These are phyloP conservation scores for Boletus rubropictus DNA, from an alignment of 768 basidiomycete species.

Conservation along the genomic window DNA sequence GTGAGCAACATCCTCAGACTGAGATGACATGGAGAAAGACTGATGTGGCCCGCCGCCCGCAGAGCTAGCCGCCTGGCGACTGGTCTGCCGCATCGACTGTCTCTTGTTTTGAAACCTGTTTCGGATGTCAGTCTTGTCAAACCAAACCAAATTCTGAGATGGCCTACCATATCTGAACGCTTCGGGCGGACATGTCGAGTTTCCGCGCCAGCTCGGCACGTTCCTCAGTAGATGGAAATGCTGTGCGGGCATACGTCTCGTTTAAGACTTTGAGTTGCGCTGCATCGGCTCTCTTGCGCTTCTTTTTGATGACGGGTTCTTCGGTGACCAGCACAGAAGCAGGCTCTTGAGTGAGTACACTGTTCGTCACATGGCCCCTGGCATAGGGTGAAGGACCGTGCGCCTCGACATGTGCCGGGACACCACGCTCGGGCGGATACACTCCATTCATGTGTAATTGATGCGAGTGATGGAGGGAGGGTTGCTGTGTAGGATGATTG, in stretches of 20 bases:
- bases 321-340: conserved; percentile 38
- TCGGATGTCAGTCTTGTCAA: conserved; percentile 18
- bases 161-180: conserved; percentile 79
- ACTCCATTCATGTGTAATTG: conserved; percentile 26
- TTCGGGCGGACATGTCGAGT: conserved; percentile 78
- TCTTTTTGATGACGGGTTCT: conserved; percentile 78
- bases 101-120: conserved; percentile 84
- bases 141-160: conserved; percentile 6
- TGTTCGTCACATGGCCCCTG: conserved; percentile 33
- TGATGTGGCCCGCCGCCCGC: conserved; percentile 43
- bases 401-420: conserved; percentile 36
- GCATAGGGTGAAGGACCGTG: conserved; percentile 48
- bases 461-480: conserved; percentile 25
- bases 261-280: conserved; percentile 76
- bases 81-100: conserved; percentile 76
- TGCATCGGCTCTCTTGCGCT: conserved; percentile 80
- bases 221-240: conserved; percentile 85
- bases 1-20: conserved; percentile 30
- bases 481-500: conserved; percentile 22
- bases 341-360: conserved; percentile 31
- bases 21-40: conserved; percentile 40
- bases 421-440: conserved; percentile 30
- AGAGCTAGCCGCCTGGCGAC: conserved; percentile 52
- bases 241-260: conserved; percentile 73
- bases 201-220: conserved; percentile 69